Conservation (phyloP, 352 stramenopile genomes). For the Plasmopara muralis region DNA sequence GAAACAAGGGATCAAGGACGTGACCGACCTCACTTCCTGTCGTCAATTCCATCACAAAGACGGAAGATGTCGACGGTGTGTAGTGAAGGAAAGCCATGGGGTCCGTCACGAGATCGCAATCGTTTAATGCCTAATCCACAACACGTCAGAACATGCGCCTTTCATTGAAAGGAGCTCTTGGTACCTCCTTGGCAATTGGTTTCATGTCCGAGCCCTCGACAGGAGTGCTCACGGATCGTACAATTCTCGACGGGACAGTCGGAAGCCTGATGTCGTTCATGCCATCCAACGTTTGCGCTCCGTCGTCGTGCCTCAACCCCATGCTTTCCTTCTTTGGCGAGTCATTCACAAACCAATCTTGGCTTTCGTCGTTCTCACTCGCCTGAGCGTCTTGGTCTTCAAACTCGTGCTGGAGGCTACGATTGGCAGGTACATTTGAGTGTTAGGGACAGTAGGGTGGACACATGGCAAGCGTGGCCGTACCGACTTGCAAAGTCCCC, state of each 20-base stretch:
- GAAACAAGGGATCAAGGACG: background rate
- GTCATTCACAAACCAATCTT: constrained; percentile 84
- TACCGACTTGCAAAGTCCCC: constrained; percentile 59
- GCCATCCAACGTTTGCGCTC: constrained; percentile 11
- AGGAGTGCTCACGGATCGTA: constrained; percentile 16
- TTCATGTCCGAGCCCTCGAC: constrained; percentile 21
- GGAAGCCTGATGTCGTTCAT: constrained; percentile 8
- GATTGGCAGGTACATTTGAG: background rate
- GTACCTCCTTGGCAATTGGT: constrained; percentile 19
- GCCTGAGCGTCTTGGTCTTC: constrained; percentile 47
- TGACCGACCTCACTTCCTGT: constrained; percentile 32
- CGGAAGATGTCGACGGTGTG: constrained; percentile 34
- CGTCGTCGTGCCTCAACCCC: constrained; percentile 24
- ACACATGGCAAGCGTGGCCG: background rate
- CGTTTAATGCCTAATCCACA: constrained; percentile 23
- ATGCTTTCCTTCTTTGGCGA: constrained; percentile 27
- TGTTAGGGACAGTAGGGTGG: background rate
- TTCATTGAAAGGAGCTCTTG: too few relatives aligned
- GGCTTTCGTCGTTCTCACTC: constrained; percentile 48
- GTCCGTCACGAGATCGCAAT: constrained; percentile 26
- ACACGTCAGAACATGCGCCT: background rate
- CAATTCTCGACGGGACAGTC: background rate
- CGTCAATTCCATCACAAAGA: constrained; percentile 68
- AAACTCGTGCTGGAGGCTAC: constrained; percentile 56
- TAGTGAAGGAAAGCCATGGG: constrained; percentile 67